Conservation (phyloP, 768 basidiomycete species). For the Tulasnella sp. region DNA sequence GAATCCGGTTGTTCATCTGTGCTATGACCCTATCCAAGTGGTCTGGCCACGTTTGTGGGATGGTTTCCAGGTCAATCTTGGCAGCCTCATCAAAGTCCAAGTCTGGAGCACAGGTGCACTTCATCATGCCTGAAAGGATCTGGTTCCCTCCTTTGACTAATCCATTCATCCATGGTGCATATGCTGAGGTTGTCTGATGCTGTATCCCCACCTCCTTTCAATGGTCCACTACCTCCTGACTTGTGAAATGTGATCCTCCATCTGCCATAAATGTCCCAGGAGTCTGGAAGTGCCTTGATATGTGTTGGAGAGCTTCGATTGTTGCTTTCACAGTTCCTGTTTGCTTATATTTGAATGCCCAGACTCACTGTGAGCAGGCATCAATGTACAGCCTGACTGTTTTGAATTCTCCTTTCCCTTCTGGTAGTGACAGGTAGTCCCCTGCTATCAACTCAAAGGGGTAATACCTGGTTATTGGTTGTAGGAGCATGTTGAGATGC, state of each 20-base stretch:
- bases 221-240: no score
- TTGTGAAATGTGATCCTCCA: conserved; percentile 31
- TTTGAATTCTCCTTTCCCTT: conserved; percentile 27
- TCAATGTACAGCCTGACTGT: conserved; percentile 29
- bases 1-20: no score
- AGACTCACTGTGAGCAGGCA: conserved; percentile 26
- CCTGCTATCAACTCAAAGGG: conserved; percentile 33
- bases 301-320: conserved; percentile 17
- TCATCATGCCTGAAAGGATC: no score
- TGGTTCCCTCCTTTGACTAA: no score
- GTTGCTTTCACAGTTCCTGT: conserved; percentile 27
- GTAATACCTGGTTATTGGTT: conserved; percentile 30
- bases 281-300: conserved; percentile 22
- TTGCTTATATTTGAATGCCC: conserved; percentile 27
- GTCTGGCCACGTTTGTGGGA: no score
- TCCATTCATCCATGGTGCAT: no score
- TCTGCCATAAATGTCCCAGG: conserved; percentile 33
- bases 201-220: no score
- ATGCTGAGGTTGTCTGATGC: no score
- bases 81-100: no score
- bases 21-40: no score
- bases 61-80: no score
- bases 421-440: conserved; percentile 30
- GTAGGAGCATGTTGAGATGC: conserved; percentile 29
- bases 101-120: no score